Conservation (phyloP, 495 filamentous ascomycete genomes). For the Trichoderma virens region DNA sequence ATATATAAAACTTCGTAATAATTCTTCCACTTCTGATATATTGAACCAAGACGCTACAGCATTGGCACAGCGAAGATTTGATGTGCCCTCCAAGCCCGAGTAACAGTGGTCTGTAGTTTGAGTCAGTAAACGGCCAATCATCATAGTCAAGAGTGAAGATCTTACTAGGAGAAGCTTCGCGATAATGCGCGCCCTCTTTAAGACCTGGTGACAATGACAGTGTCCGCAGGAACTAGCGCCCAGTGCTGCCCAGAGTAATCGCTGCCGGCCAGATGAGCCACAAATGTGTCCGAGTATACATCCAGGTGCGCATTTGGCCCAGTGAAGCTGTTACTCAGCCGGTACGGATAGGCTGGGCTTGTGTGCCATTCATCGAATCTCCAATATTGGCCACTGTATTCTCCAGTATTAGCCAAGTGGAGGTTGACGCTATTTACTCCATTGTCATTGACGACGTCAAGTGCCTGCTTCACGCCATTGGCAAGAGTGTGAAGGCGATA, state of each 20-base stretch:
- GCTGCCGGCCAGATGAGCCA: not conserved
- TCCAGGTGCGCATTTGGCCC: not conserved
- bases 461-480: not conserved
- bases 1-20: too few species aligned
- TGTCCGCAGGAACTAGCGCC: not conserved
- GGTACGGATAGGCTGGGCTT: not conserved
- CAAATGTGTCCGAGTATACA: not conserved
- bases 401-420: not conserved
- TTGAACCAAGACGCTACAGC: too few species aligned
- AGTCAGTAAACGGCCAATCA: too few species aligned
- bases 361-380: not conserved
- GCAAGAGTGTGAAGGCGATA: not conserved
- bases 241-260: not conserved
- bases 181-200: too few species aligned
- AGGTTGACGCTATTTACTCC: not conserved
- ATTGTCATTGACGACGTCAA: not conserved
- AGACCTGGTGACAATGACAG: not conserved
- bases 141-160: too few species aligned
- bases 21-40: too few species aligned
- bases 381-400: not conserved
- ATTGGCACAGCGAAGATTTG: too few species aligned
- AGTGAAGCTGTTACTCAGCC: not conserved
- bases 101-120: too few species aligned
- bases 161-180: too few species aligned
- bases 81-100: too few species aligned